Evolutionary conservation across 371 early-diverging fungal genomes (phyloP), one percentile per base, ranked within the genome.

Genomic region (Fennellomyces sp.): DNA sequence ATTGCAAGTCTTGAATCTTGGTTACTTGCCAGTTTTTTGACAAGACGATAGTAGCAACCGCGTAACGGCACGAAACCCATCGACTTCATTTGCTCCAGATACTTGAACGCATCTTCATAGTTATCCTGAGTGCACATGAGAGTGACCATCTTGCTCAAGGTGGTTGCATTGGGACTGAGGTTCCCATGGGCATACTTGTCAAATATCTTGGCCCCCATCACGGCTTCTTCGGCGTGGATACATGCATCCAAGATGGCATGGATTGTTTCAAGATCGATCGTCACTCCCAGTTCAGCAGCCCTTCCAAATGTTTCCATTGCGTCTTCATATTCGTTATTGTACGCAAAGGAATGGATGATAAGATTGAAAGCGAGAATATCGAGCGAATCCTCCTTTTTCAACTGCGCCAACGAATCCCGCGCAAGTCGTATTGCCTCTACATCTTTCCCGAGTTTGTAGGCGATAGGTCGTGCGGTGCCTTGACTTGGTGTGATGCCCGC

Each of bases 101-200:
- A 91, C 38, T 70, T 68, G 58, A 92, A 92, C 8, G 90, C 91
- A 23, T 86, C 88, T 65, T 91, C 91, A 60, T 90, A 92, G 67
- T 87, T 78, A 15, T 78, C 79, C 55, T 85, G 82, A 0, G 79
- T 80, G n/a, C 78, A 74, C 36, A 64, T 66, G 21, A 90, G 53
- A 0, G 69, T 53, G 6, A 89, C 78, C 86, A 92, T 79, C 25
- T 79, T 80, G 64, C 80, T 84, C 58, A 89, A 78, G 0, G 85
- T 76, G 0, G 68, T 70, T 27, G 67, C 60, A 1, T 76, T 74
- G 4, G 83, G 80, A 28, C 65, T 58, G 2, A 89, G 60, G 11
- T 36, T 41, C 8, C 28, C 39, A 8, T 25, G 19, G 17, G 38
- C 35, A 11, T 51, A 50, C 13, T 27, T 26, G 36, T 71, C 55